Evolutionary conservation across 2,329 filamentous ascomycete genomes (phyloP).

Genomic region (Colletotrichum cuscutae): DNA sequence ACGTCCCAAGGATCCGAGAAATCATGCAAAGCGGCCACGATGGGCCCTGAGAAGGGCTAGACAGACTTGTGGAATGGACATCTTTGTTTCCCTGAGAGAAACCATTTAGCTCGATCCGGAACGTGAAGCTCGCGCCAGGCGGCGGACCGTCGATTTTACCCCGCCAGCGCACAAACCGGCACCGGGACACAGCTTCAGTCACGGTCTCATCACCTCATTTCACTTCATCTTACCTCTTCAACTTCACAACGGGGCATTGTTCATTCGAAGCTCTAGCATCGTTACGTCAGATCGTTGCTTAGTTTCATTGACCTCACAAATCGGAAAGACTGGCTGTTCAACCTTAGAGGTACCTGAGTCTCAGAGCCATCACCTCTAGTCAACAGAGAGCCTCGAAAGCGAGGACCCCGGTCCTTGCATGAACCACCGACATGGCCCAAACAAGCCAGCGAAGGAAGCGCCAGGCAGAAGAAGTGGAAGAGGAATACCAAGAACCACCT

Average conservation of each 20-base stretch:
- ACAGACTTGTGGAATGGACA: neutral
- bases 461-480: conserved; percentile 10
- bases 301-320: no score
- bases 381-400: neutral
- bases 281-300: neutral
- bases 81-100: conserved; percentile 4
- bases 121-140: conserved; percentile 19
- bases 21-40: neutral
- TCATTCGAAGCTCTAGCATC: neutral
- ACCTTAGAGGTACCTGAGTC: no score
- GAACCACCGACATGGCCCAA: conserved; percentile 18
- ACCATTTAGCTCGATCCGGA: conserved; percentile 29
- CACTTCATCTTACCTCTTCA: neutral
- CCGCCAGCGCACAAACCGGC: conserved; percentile 25
- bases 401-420: neutral
- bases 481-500: neutral
- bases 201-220: neutral
- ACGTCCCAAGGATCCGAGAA: neutral
- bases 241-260: neutral
- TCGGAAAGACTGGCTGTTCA: neutral
- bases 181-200: neutral
- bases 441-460: conserved; percentile 20
- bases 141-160: conserved; percentile 9
- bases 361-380: neutral
- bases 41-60: neutral